Evolutionary conservation across 1,139 yeast genomes (phyloP), one percentile per base, ranked within the genome.

Genomic region (Debaryomyces udenii): DNA sequence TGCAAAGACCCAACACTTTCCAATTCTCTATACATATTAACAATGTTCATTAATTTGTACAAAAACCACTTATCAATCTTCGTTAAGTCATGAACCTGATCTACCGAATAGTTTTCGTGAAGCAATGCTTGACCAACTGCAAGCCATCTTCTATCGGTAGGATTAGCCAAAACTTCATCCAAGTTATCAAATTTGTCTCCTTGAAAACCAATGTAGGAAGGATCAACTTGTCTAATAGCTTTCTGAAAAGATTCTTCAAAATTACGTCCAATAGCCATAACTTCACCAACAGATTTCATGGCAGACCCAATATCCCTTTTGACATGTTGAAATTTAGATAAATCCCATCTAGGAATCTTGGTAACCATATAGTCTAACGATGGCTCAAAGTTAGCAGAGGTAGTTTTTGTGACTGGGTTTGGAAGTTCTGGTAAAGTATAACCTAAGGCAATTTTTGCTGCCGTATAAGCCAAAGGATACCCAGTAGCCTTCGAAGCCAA

Each of bases 271-370:
- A 93, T 93, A 42, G 97, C 95, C 99, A 93, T 93, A 46, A 93
- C 99, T 70, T 93, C 99, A 66, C 99, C 99, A 44, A 93, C 99
- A 35, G 98, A 91, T 70, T 93, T 93, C 99, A 93, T 93, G 38
- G 97, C 83, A 22, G 96, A 88, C 35, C 96, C 96, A 61, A 91
- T 86, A 54, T 86, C 90, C 64, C 96, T 82, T 64, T 88, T 85
- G 47, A 91, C 98, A 61, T 89, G 95, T 65, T 88, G 94, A 76
- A 93, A 93, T 75, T 93, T 93, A 50, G 93, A 72, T 66, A 93
- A 76, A 74, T 93, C 99, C 99, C 99, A 93, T 70, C 97, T 83
- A 56, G 99, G 99, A 57, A 93, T 90, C 77, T 93, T 93, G 56
- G 96, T 89, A 43, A 93, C 99, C 76, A 90, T 83, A 67, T 93